These are phyloP conservation scores for Teratosphaeria destructans DNA, from an alignment of 2,329 filamentous ascomycete genomes.

Conservation along the genomic window DNA sequence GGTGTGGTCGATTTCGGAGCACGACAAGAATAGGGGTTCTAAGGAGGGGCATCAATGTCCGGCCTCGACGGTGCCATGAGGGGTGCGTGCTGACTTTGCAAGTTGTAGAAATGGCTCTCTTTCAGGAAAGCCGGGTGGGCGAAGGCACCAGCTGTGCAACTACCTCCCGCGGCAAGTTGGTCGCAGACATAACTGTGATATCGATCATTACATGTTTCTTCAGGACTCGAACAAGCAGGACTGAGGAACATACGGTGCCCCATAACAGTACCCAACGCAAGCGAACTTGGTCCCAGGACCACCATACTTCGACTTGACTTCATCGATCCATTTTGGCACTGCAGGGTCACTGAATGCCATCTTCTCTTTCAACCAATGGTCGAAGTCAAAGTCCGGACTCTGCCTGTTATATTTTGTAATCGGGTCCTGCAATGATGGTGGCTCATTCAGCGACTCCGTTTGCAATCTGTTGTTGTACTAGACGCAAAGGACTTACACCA, in stretches of 20 bases:
- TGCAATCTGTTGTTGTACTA: not conserved
- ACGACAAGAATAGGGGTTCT: slow-evolving; percentile 37
- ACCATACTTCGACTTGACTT: slow-evolving; percentile 10
- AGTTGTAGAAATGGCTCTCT: slow-evolving; percentile 34
- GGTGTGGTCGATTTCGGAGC: slow-evolving; percentile 36
- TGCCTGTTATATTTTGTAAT: slow-evolving; percentile 8
- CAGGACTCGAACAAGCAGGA: not conserved
- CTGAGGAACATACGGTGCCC: slow-evolving; percentile 35
- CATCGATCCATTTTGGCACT: slow-evolving; percentile 9
- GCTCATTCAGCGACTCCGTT: not conserved
- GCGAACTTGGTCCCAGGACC: slow-evolving; percentile 6
- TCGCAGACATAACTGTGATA: slow-evolving; percentile 10
- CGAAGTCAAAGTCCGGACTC: slow-evolving; percentile 11
- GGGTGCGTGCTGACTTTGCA: slow-evolving; percentile 23
- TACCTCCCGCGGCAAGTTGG: slow-evolving; percentile 27
- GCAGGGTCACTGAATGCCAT: slow-evolving; percentile 4
- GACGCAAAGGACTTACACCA: slow-evolving; percentile 3
- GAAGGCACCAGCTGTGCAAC: slow-evolving; percentile 37
- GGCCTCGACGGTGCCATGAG: not conserved
- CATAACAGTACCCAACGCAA: slow-evolving; percentile 21
- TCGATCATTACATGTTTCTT: not conserved
- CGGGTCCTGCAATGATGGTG: slow-evolving; percentile 4
- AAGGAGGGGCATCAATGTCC: not conserved
- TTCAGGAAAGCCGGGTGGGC: slow-evolving; percentile 43
- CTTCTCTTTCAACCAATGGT: slow-evolving; percentile 9